Conservation (phyloP, 208 protist species). For the Leishmania martiniquensis region DNA sequence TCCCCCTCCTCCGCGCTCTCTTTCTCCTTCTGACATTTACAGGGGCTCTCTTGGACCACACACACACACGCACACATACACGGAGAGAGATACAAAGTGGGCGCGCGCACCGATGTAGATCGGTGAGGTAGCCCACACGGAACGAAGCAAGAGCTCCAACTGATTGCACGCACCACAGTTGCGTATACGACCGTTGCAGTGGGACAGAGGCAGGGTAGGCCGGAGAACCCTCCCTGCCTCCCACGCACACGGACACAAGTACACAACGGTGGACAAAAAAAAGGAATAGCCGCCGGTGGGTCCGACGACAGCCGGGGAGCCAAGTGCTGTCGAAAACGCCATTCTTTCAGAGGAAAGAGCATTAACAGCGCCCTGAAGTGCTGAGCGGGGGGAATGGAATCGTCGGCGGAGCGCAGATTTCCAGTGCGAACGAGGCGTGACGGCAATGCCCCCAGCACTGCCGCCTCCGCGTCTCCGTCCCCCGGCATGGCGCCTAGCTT, state of each 20-base stretch:
- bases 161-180: neutral
- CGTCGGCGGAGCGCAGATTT: neutral
- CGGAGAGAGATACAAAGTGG: too few species aligned
- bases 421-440: neutral
- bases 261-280: neutral
- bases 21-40: neutral
- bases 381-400: neutral
- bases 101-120: neutral
- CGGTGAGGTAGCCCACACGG: neutral
- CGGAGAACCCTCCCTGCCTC: too few species aligned
- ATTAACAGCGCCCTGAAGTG: neutral
- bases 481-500: constrained; percentile 11
- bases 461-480: constrained; percentile 7
- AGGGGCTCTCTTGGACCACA: neutral
- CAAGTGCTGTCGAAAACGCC: too few species aligned
- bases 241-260: neutral
- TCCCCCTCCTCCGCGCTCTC: neutral
- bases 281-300: neutral
- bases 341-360: neutral
- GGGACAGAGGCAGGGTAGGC: too few species aligned
- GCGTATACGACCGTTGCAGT: neutral
- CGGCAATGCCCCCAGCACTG: constrained; percentile 1
- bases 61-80: neutral
- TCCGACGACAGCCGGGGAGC: too few species aligned
- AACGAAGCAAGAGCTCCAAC: neutral